phyloP scores from a whole-genome alignment of 2,329 filamentous ascomycete genomes.

The Scedosporium minutisporum region DNA sequence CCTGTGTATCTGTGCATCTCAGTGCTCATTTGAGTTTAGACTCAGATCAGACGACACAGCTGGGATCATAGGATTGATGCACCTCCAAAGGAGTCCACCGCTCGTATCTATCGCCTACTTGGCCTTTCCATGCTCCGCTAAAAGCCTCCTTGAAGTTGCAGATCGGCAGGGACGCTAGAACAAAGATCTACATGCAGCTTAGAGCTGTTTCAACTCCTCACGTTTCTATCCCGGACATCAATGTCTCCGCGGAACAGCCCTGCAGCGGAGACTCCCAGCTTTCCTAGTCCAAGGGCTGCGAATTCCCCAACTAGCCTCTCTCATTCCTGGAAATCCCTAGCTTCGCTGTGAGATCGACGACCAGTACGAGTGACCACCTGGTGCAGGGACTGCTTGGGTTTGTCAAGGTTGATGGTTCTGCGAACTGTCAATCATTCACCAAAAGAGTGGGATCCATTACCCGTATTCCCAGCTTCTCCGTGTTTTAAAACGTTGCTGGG shows the following conservation, averaged over 20 bases:
- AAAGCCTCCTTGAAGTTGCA: background rate
- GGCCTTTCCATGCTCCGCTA: background rate
- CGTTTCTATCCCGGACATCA: background rate
- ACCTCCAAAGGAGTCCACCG: background rate
- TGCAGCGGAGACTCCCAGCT: too few relatives aligned
- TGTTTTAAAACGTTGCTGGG: background rate
- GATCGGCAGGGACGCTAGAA: background rate
- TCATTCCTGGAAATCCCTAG: background rate
- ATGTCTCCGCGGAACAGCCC: background rate
- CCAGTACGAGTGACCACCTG: background rate
- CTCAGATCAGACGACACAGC: background rate
- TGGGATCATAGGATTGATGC: background rate
- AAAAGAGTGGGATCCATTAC: background rate
- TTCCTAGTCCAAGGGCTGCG: background rate
- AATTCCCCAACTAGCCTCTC: background rate
- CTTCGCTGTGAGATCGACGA: background rate
- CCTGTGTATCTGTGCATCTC: background rate
- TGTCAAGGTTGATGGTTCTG: background rate
- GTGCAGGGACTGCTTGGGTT: background rate
- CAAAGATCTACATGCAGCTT: background rate
- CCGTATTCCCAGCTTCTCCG: background rate
- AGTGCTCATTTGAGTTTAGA: background rate
- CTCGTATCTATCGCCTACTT: background rate
- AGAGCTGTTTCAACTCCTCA: background rate
- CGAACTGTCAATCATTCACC: background rate